phyloP scores from a whole-genome alignment of 192 early-diverging fungal species.

The Phycomyces nitens region DNA sequence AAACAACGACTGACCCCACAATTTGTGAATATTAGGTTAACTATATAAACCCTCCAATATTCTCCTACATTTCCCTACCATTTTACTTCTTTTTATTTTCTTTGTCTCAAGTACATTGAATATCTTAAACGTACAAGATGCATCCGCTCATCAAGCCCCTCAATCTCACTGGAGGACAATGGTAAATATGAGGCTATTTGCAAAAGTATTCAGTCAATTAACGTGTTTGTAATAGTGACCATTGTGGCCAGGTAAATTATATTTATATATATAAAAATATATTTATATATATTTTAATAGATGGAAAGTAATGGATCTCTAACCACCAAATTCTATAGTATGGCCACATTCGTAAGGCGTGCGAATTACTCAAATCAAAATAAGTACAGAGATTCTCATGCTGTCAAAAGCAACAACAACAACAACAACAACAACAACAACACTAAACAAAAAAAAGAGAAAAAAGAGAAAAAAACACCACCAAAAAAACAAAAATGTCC shows the following conservation, averaged over 20 bases:
- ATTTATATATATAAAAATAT: background rate
- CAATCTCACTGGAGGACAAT: slow-evolving; percentile 13
- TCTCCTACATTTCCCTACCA: too few species aligned
- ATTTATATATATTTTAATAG: too few species aligned
- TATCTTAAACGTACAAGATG: background rate
- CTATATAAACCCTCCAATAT: background rate
- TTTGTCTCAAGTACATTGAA: background rate
- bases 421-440: background rate
- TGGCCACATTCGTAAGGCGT: slow-evolving; percentile 8
- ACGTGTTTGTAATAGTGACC: background rate
- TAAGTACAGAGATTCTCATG: background rate
- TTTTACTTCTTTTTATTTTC: background rate
- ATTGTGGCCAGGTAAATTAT: slow-evolving; percentile 18
- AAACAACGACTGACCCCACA: background rate
- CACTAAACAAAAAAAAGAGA: background rate
- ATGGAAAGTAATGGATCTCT: too few species aligned
- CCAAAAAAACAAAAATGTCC: too few species aligned
- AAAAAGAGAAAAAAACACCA: slow-evolving; percentile 1
- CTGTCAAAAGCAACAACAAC: background rate
- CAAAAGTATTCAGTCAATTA: too few species aligned
- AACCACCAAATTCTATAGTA: slow-evolving; percentile 11
- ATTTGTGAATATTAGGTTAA: background rate
- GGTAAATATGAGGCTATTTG: too few species aligned
- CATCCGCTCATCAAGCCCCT: slow-evolving; percentile 4
- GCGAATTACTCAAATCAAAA: slow-evolving; percentile 4